phyloP scores from a whole-genome alignment of 2,329 filamentous ascomycete genomes.

The Talaromyces sp. region DNA sequence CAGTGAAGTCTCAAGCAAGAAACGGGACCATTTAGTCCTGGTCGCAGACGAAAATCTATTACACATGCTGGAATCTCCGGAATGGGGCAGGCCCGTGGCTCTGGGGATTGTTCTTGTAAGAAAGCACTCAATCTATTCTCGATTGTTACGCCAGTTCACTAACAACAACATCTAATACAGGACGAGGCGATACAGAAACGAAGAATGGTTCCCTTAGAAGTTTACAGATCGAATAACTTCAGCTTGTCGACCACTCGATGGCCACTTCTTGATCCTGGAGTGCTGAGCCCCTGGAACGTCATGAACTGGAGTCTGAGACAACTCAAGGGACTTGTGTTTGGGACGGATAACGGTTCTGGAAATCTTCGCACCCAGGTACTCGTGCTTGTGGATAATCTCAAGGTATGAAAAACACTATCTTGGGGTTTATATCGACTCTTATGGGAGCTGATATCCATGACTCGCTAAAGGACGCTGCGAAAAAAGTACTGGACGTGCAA shows the following conservation, averaged over 20 bases:
- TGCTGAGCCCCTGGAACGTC: constrained; percentile 62
- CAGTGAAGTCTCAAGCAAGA: constrained; percentile 22
- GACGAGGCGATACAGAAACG: constrained; percentile 67
- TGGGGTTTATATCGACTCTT: constrained; percentile 17
- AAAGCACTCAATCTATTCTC: no score
- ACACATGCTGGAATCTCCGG: constrained; percentile 66
- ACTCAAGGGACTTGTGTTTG: constrained; percentile 56
- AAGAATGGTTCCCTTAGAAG: constrained; percentile 65
- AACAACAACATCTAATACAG: constrained; percentile 25
- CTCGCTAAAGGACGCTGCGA: constrained; percentile 48
- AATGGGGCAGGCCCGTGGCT: constrained; percentile 77
- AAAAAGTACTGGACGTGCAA: constrained; percentile 50
- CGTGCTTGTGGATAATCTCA: constrained; percentile 55
- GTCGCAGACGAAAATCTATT: constrained; percentile 60
- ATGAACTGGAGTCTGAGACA: constrained; percentile 72
- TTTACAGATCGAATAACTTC: constrained; percentile 63
- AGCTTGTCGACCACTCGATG: constrained; percentile 71
- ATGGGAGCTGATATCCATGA: background rate
- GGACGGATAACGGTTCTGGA: constrained; percentile 33
- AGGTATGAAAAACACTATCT: constrained; percentile 38
- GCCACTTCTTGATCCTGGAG: constrained; percentile 44
- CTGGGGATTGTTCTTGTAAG: constrained; percentile 68
- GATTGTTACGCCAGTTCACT: background rate
- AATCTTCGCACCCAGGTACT: constrained; percentile 41
- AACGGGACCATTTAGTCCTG: constrained; percentile 50